These are phyloP conservation scores for Diaporthe aspalathi DNA, from an alignment of 2,329 filamentous ascomycete genomes.

Conservation along the genomic window DNA sequence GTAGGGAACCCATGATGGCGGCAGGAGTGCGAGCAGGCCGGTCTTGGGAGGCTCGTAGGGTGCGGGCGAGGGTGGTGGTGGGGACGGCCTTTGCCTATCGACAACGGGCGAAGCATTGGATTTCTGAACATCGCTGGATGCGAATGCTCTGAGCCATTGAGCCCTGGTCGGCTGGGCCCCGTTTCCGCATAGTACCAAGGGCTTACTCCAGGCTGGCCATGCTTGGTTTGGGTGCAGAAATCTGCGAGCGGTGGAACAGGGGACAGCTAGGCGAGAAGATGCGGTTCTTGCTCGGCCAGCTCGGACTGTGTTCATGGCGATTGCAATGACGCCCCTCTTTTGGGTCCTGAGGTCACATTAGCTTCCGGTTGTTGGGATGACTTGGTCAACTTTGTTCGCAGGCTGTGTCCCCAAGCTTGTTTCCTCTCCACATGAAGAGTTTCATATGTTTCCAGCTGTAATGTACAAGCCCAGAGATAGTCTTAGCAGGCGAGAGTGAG, in stretches of 20 bases:
- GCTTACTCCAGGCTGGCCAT: slow-evolving; percentile 1
- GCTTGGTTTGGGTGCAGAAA: neutral
- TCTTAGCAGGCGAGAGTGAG: neutral
- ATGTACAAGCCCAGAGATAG: neutral
- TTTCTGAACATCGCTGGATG: slow-evolving; percentile 6
- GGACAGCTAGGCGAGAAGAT: neutral
- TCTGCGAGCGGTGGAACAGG: neutral
- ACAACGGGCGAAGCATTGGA: neutral
- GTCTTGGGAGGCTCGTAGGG: slow-evolving; percentile 75
- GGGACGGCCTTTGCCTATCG: slow-evolving; percentile 37
- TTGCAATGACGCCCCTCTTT: neutral
- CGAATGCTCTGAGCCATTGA: slow-evolving; percentile 15
- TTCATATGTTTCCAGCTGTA: neutral
- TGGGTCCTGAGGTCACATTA: slow-evolving; percentile 3
- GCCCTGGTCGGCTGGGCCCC: neutral
- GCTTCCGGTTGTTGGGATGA: neutral
- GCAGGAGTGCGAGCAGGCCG: slow-evolving; percentile 77
- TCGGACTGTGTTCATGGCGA: slow-evolving; percentile 25
- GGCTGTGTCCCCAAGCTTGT: neutral
- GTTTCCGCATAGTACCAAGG: neutral
- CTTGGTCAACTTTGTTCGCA: neutral
- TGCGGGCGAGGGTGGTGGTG: slow-evolving; percentile 36
- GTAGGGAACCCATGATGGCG: slow-evolving; percentile 79
- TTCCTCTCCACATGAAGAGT: neutral
- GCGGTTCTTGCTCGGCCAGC: slow-evolving; percentile 3